A percentile compares a stretch with the other conserved stretches of the same genome.
These are phyloP conservation scores for Termitomyces sp. DNA, from an alignment of 768 basidiomycete species.

Conservation along the genomic window DNA sequence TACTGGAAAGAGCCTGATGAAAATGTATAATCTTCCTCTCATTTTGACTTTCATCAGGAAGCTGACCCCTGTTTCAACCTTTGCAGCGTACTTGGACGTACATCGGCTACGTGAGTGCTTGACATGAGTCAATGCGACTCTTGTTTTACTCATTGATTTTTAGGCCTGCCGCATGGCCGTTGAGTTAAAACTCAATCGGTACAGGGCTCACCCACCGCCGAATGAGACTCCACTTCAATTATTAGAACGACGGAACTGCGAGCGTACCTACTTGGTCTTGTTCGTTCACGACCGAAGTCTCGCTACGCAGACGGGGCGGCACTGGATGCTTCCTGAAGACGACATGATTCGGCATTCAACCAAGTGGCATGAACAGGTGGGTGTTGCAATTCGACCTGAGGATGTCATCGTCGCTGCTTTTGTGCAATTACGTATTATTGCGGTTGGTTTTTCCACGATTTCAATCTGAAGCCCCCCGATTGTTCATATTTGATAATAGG, in stretches of 20 bases:
- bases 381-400: conserved; percentile 55
- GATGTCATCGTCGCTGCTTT: conserved; percentile 79
- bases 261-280: conserved; percentile 80
- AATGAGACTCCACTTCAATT: conserved; percentile 61
- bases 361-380: conserved; percentile 66
- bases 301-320: conserved; percentile 79
- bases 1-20: conserved; percentile 91
- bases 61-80: conserved; percentile 13
- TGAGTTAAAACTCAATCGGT: conserved; percentile 75
- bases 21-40: conserved; percentile 35
- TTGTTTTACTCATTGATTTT: not conserved
- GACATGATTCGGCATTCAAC: conserved; percentile 65
- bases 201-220: conserved; percentile 43
- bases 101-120: conserved; percentile 68
- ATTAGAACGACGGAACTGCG: conserved; percentile 76
- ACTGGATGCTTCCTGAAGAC: conserved; percentile 88
- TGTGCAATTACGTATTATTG: conserved; percentile 71
- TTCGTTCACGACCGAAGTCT: conserved; percentile 85
- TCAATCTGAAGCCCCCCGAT: not conserved
- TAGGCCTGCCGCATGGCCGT: conserved; percentile 87
- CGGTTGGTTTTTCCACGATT: conserved; percentile 33
- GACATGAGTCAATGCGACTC: not conserved
- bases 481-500: conserved; percentile 29
- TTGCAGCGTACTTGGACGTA: conserved; percentile 78
- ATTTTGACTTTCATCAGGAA: conserved; percentile 3